Percentiles rank a stretch among this genome's conserved stretches.
phyloP scores from a whole-genome alignment of 441 rosid genomes.

The Populus hybrid region DNA sequence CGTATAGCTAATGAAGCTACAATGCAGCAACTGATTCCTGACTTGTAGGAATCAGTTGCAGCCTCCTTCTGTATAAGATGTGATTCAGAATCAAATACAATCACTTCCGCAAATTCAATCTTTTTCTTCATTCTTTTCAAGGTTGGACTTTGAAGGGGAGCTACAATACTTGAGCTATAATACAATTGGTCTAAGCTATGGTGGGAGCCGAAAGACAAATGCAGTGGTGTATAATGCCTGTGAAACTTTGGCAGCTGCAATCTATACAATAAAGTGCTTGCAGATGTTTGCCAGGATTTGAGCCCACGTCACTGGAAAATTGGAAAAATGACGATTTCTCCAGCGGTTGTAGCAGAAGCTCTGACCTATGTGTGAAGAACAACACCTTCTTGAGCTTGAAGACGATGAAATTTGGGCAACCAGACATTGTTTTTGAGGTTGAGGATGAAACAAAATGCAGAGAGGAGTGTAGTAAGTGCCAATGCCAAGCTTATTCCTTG shows the following conservation, averaged over 20 bases:
- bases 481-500: slow-evolving; percentile 49
- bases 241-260: slow-evolving; percentile 29
- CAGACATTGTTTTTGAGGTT: slow-evolving; percentile 30
- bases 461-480: slow-evolving; percentile 41
- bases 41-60: no score
- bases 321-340: slow-evolving; percentile 43
- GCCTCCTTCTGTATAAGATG: no score
- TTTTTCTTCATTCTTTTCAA: no score
- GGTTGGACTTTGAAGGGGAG: slow-evolving; percentile 27
- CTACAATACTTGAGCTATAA: slow-evolving; percentile 15
- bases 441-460: slow-evolving; percentile 39
- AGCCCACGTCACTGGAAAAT: slow-evolving; percentile 30
- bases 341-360: slow-evolving; percentile 47
- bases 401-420: slow-evolving; percentile 46
- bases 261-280: slow-evolving; percentile 15
- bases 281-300: slow-evolving; percentile 28
- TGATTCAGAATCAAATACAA: no score
- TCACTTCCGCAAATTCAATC: no score
- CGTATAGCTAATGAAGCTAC: no score
- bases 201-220: slow-evolving; percentile 35
- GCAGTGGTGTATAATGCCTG: slow-evolving; percentile 15
- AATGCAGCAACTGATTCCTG: no score
- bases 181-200: slow-evolving; percentile 13
- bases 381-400: slow-evolving; percentile 37
- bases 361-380: slow-evolving; percentile 29